Conservation (phyloP, 2,329 filamentous ascomycete species). For the Colletotrichum falcatum region DNA sequence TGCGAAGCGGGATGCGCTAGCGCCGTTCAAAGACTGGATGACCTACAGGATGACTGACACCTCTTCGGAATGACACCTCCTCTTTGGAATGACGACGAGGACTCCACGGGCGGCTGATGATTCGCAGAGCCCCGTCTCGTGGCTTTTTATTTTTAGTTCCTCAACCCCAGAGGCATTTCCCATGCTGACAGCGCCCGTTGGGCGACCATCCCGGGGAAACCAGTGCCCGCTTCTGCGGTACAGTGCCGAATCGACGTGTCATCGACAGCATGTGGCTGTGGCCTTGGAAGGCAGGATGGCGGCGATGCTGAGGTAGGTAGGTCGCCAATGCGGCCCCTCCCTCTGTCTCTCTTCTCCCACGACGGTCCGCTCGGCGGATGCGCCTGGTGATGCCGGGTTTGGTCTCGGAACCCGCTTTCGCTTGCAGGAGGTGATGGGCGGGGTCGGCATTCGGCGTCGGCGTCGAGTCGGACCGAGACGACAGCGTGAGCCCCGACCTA, state of each 20-base stretch:
- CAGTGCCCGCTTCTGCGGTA: no score
- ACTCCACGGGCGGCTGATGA: not conserved
- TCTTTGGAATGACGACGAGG: not conserved
- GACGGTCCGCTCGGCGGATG: not conserved
- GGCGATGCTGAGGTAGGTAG: not conserved
- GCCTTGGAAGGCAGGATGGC: not conserved
- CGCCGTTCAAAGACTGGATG: not conserved
- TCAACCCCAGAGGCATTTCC: not conserved
- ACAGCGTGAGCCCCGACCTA: not conserved
- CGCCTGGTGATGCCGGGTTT: not conserved
- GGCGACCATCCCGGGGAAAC: not conserved
- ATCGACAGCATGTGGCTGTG: not conserved
- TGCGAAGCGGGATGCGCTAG: constrained; percentile 25
- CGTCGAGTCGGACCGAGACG: not conserved
- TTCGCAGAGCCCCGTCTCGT: no score
- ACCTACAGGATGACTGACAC: not conserved
- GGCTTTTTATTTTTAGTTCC: no score
- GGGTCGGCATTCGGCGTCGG: constrained; percentile 5
- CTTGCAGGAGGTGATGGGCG: no score
- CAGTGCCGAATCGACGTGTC: constrained; percentile 4
- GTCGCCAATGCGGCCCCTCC: not conserved
- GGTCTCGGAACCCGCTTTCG: not conserved
- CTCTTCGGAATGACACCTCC: not conserved
- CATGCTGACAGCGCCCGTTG: not conserved
- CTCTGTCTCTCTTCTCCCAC: not conserved